Evolutionary conservation across 192 early-diverging fungal species (phyloP), one percentile per base, ranked within the genome.

Genomic region (Anaeromyces robustus): DNA sequence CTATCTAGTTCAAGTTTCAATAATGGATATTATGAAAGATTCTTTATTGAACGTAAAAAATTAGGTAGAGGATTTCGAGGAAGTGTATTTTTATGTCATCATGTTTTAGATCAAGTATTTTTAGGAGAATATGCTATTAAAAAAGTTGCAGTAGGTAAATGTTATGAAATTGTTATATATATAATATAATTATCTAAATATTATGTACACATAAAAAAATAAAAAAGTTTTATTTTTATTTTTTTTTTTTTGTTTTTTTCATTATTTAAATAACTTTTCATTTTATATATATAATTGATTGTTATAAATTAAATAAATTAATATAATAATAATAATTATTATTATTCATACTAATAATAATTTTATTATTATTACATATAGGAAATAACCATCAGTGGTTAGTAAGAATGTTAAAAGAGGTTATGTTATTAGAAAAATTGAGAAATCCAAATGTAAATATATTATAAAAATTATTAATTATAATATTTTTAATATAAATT

Each of bases 21-120:
- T 82, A 94, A 97, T 81, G 97, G 97, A 11, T 98, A 98, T 83
- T 98, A 98, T 81, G 90, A 93, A 34, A 90, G 92, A 12, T 98
- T 98, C 81, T 98, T 98, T 84, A 86, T 93, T 3, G 95, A 97
- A 81, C 86, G 92, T 80, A 87, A 87, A 52, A 96, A 97, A 82
- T 86, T 98, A 11, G 97, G 97, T 26, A 89, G 93, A 80, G 97
- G 97, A 0, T 89, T 92, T 80, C 91, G 96, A 29, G 97, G 97
- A 30, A 92, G 92, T 14, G 97, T 98, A 13, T 97, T 92, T 86
- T 87, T 96, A 1, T 96, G 95, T 78, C 94, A 96, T 80, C 88
- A 89, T 79, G 84, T 88, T 34, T 59, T 81, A 6, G 85, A 89
- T 78, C 37, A 85, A 19, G 83, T 90, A 28, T 80, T 85, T 5